These are phyloP conservation scores for Karstenula rhodostoma DNA, from an alignment of 2,329 filamentous ascomycete species.

Conservation along the genomic window DNA sequence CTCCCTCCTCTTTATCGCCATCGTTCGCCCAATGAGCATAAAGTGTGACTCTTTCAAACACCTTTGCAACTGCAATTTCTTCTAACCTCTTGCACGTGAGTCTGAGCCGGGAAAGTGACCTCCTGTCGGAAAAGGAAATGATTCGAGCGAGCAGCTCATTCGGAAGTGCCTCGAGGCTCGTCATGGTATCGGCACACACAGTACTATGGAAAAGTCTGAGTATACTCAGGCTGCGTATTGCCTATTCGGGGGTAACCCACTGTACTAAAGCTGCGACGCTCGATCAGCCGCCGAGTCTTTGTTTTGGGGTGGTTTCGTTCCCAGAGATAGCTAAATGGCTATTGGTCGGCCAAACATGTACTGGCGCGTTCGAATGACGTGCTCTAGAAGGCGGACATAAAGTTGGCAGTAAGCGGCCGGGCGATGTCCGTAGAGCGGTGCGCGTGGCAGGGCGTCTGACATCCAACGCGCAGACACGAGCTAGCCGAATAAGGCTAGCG, in stretches of 20 bases:
- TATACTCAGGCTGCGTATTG: neutral
- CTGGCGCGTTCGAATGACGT: neutral
- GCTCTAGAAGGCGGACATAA: neutral
- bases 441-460: too few species aligned
- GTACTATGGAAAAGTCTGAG: neutral
- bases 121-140: conserved; percentile 1
- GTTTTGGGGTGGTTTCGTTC: neutral
- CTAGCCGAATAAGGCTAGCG: neutral
- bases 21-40: conserved; percentile 15
- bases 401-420: neutral
- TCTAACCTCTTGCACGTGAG: conserved; percentile 9
- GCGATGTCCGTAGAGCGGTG: neutral
- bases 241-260: neutral
- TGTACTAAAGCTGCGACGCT: too few species aligned
- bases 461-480: neutral
- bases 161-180: conserved; percentile 1
- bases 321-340: neutral
- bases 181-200: neutral
- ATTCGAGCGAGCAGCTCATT: conserved; percentile 2
- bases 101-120: conserved; percentile 2
- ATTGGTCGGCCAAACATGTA: neutral
- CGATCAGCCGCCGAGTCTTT: neutral
- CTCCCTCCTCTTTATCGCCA: neutral
- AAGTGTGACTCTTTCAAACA: conserved; percentile 11
- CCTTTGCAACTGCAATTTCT: neutral